Evolutionary conservation across 306 rosid species (phyloP), one percentile per base, ranked within the genome.

Genomic region (Acmispon strigosus): DNA sequence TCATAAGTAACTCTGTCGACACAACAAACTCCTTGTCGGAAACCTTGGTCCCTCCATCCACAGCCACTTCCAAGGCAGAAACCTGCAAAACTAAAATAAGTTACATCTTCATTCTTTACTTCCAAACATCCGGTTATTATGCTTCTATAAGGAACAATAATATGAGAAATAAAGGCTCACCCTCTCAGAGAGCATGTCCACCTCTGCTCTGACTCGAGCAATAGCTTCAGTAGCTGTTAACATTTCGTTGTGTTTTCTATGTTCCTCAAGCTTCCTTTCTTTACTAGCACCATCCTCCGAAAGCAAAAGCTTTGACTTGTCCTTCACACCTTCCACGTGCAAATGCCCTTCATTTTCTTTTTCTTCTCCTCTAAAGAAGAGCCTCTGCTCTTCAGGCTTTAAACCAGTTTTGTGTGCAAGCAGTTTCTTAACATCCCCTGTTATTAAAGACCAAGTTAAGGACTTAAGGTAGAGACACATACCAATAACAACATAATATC

Each of bases 1-100:
- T 84, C 98, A 88, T 90, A 17, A 93, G 96, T 85, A 93, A 64
- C 85, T 93, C 98, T 10, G 94, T 80, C 8, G 80, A 70, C 58
- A 78, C 53, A 2, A 74, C n/a, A 75, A 93, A 90, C 66, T 90
- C 97, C 76, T 83, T 88, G 68, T 90, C 97, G 2, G 81, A 77
- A 67, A 90, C 87, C 84, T 69, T 80, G 75, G 94, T 90, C 73
- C 96, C 96, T 51, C 83, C 85, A 55, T 75, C 70, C 53, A 87
- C 85, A 74, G 86, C 89, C 20, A 82, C 90, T 76, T 87, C 89
- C 83, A 93, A 77, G 66, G 86, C 92, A 81, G 80, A 74, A 57
- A 93, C 97, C 98, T 93, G 48, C 43, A 69, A 67, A 57, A 19
- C 27, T 20, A 61, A 75, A 44, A 65, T 42, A 50, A 59, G 20